Evolutionary conservation across 208 protist genomes (phyloP), one percentile per base, ranked within the genome.

Genomic region (Crithidia mellificae): DNA sequence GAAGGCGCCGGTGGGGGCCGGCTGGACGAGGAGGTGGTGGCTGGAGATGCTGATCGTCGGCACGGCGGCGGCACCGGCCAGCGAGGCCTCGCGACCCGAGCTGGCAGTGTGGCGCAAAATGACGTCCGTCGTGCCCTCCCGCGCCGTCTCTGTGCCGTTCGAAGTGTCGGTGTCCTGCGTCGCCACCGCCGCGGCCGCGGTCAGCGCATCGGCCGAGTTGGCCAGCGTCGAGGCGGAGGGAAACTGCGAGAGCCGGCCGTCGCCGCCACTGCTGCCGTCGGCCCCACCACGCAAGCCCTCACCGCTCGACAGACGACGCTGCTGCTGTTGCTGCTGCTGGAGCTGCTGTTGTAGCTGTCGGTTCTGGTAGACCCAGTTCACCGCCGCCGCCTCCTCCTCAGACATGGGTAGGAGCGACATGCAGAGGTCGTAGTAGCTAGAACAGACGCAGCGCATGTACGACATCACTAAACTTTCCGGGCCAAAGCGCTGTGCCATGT

Each of bases 401-500:
- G 46, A 62, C 57, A 34, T 25, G 41, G 52, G 38, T 6, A 59
- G 32, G 2, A 62, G 54, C 11, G 64, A 63, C 39, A 67, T 25
- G 57, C 71, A 59, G 11, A 82, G 47, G 25, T 85, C 49, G 54
- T 87, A 92, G 32, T 76, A 67, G 54, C 57, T 64, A 4, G 84
- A 80, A 27, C 72, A 76, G 14, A 80, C 73, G 61, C 61, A 80
- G 24, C 70, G 79, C 50, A 86, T 74, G 66, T 89, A 91, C 2
- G 64, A 44, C 47, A 82, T 55, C 8, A 84, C 77, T 6, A 72
- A 24, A 38, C 71, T 80, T 38, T 76, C 68, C 1, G 55, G 39
- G 6, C 87, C 84, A 65, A 95, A 95, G 19, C 90, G 86, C 32
- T 83, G 62, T 12, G 73, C 29, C 59, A 88, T 44, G 73, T 87